A percentile compares a stretch with the other conserved stretches of the same genome.
Conservation (phyloP, 106 monocot species). For the Vanilla planifolia region DNA sequence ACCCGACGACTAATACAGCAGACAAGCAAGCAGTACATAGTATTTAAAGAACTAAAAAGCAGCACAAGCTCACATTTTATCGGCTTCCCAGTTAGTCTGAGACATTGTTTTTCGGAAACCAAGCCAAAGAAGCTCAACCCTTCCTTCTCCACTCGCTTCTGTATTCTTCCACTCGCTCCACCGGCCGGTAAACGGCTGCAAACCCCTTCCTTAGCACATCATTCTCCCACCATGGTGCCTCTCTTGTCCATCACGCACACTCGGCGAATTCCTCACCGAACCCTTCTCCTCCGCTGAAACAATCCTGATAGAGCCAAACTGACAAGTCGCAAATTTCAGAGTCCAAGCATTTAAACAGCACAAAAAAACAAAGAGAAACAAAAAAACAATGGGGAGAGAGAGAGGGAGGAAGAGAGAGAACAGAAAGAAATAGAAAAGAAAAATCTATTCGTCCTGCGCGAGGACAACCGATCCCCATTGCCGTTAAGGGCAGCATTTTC, state of each 20-base stretch:
- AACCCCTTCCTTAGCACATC: background rate
- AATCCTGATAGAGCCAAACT: background rate
- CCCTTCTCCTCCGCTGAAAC: background rate
- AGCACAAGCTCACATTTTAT: conserved; percentile 51
- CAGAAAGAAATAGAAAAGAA: background rate
- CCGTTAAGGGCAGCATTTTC: conserved; percentile 5
- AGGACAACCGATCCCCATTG: background rate
- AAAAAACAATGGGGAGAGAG: too few relatives aligned
- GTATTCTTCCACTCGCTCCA: background rate
- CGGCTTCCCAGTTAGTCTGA: conserved; percentile 69
- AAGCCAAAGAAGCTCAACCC: background rate
- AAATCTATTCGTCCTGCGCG: conserved; percentile 1
- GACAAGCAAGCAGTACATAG: background rate
- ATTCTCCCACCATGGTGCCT: background rate
- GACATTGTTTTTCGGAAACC: conserved; percentile 30
- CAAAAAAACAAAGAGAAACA: background rate
- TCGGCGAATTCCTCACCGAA: background rate
- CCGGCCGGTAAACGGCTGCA: background rate
- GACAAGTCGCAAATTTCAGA: background rate
- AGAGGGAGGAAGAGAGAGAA: background rate
- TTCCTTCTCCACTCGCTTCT: background rate
- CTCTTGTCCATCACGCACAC: background rate
- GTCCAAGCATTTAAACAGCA: background rate
- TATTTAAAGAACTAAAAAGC: conserved; percentile 1
- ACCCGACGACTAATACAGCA: background rate